A percentile compares a stretch with the other conserved stretches of the same genome.
Evolutionary conservation across 2,329 filamentous ascomycete species (phyloP).

Genomic region (Dactylellina cionopaga): DNA sequence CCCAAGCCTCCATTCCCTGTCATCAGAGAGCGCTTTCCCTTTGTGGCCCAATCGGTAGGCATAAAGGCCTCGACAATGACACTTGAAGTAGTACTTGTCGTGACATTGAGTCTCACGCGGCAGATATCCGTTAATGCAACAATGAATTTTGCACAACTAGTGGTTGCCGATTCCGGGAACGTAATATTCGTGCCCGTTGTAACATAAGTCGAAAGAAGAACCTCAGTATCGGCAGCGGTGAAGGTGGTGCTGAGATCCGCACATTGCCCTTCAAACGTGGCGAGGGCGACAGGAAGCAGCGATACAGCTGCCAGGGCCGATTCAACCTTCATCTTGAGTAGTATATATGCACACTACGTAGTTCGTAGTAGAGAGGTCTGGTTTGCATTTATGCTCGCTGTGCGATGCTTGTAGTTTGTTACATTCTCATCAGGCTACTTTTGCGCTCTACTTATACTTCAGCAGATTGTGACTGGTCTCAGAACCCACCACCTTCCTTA

Average conservation of each 20-base stretch:
- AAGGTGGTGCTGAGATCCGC: neutral
- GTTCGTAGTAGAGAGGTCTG: no score
- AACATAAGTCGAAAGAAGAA: slow-evolving; percentile 25
- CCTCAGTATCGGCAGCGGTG: slow-evolving; percentile 4
- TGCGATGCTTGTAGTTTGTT: no score
- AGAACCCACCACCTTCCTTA: no score
- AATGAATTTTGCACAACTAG: slow-evolving; percentile 21
- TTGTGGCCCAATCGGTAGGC: slow-evolving; percentile 31
- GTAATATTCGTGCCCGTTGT: slow-evolving; percentile 19
- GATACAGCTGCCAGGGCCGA: neutral
- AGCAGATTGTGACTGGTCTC: no score
- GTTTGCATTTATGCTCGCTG: no score
- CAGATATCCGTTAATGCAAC: slow-evolving; percentile 33
- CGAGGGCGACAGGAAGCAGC: neutral
- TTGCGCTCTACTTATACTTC: no score
- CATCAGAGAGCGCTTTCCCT: slow-evolving; percentile 43
- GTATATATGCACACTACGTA: no score
- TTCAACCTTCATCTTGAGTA: slow-evolving; percentile 9
- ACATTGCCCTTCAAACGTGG: slow-evolving; percentile 14
- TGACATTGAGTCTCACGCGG: slow-evolving; percentile 30
- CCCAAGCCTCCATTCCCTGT: slow-evolving; percentile 38
- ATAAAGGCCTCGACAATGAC: slow-evolving; percentile 50
- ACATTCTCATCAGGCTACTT: no score
- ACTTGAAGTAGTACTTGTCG: slow-evolving; percentile 38
- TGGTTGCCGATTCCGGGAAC: slow-evolving; percentile 24